Evolutionary conservation across 768 basidiomycete genomes (phyloP), one percentile per base, ranked within the genome.

Genomic region (Coprinopsis strossmayeri): DNA sequence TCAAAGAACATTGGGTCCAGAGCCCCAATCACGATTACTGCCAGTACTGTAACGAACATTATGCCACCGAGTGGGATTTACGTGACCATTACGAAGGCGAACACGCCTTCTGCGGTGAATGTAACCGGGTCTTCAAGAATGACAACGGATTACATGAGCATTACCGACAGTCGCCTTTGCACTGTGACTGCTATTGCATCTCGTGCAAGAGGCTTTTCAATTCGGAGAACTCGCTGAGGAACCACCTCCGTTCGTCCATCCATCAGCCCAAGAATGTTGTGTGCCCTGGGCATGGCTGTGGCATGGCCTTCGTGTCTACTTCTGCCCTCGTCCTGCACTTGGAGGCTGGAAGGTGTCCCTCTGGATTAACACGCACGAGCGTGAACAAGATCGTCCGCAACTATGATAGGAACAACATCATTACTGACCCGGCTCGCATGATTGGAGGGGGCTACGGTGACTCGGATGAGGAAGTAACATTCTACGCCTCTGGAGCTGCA

Each of bases 1-100:
- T 81, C 18, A 61, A 66, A 15, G 71, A 78, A 49, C 81, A 82
- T 55, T 69, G 71, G 79, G 53, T 72, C 69, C 43, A 45, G 18
- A 45, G 43, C 28, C 7, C 40, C 50, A 2, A 23, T 2, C 21
- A 69, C 74, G 47, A 46, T 61, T 81, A 76, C 54, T 82, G 84
- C 55, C 52, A 30, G 2, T 26, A 55, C 0, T 83, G 79, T 59
- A 46, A 72, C 25, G 48, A 51, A 13, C 72, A 78, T 47, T 81
- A 77, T 50, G 37, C 56, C 3, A 52, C 63, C 43, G 18, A 55
- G 0, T 17, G 57, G 0, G 63, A 64, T 0, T 68, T 81, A 0
- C 51, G 66, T 0, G 47, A 59, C 0, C 84, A 85, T 55, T 69
- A 69, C 52, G 12, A 65, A 0, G 21, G 60, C 0, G 35, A 32